Evolutionary conservation across 116 monocot genomes (phyloP), one percentile per base, ranked within the genome.

Genomic region (Thalassia testudinum): DNA sequence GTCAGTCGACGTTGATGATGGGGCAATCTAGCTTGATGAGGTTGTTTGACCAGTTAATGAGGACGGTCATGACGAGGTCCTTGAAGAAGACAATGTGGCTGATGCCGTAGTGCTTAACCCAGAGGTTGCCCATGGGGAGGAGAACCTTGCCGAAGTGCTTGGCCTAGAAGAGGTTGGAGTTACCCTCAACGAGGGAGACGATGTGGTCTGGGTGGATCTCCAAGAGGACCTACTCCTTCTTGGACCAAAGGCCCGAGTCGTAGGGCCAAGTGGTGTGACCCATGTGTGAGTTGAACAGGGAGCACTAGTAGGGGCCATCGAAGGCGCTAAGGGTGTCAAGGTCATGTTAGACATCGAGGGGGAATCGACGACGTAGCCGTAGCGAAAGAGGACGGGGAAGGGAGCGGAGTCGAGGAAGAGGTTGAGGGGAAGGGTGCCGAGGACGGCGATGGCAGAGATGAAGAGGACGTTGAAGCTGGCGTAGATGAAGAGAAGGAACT

Each of bases 41-140:
- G 53, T 77, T 76, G 68, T 86, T 86, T 16, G 80, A 80, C 72
- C 80, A 77, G 26, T 57, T 63, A 21, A 86, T 77, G 43, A 86
- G 85, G 21, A 86, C 85, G 8, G 85, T 80, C 85, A 86, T 86
- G 37, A 80, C 85, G 20, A 86, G 80, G 50, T 86, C 85, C 68
- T 86, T 86, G 52, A 86, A 86, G 22, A 68, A 71, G 21, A 80
- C 85, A 5, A 80, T 86, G 51, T 86, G 85, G 10, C 10, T n/a
- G n/a, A n/a, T n/a, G n/a, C n/a, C n/a, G n/a, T n/a, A n/a, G n/a
- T n/a, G n/a, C n/a, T n/a, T n/a, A 38, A 86, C 85, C 85, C 85
- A 86, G 34, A 86, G 71, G 37, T 86, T 80, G 26, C 69, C 65
- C 85, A 86, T 86, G 57, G 76, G 75, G 21, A 86, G 70, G 48